Conservation (phyloP, 805 yeast species). For the Candida koratica region DNA sequence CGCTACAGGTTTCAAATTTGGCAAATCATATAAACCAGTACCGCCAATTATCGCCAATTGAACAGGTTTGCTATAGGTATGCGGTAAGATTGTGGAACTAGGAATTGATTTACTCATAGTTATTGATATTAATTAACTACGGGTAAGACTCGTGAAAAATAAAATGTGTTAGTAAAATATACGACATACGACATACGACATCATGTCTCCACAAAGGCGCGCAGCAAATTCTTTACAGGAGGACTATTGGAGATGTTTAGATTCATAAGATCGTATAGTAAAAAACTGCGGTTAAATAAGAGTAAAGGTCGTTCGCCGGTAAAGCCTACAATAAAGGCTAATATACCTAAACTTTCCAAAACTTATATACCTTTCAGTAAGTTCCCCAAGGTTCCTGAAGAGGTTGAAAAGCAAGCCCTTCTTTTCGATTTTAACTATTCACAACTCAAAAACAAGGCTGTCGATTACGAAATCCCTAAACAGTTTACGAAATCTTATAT, state of each 20-base stretch:
- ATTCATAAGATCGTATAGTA: constrained; percentile 7
- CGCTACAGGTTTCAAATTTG: constrained; percentile 81
- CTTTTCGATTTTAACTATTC: not conserved
- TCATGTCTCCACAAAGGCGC: constrained; percentile 4
- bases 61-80: constrained; percentile 60
- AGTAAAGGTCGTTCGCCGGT: not conserved
- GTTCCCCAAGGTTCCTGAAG: constrained; percentile 29
- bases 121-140: too few relatives aligned
- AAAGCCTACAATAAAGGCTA: not conserved
- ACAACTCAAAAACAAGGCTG: constrained; percentile 4
- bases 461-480: constrained; percentile 27
- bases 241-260: constrained; percentile 4
- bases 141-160: too few relatives aligned
- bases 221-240: constrained; percentile 1
- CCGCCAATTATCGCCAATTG: constrained; percentile 93
- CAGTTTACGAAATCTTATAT: constrained; percentile 21
- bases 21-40: constrained; percentile 91
- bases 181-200: too few relatives aligned
- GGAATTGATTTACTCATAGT: constrained; percentile 6
- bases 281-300: constrained; percentile 4
- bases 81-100: constrained; percentile 34
- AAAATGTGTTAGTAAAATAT: too few relatives aligned
- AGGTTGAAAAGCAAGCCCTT: constrained; percentile 4
- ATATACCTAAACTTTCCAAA: constrained; percentile 2
- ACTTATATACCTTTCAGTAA: constrained; percentile 26